phyloP scores from a whole-genome alignment of 306 rosid genomes.

The Malus sylvestris region DNA sequence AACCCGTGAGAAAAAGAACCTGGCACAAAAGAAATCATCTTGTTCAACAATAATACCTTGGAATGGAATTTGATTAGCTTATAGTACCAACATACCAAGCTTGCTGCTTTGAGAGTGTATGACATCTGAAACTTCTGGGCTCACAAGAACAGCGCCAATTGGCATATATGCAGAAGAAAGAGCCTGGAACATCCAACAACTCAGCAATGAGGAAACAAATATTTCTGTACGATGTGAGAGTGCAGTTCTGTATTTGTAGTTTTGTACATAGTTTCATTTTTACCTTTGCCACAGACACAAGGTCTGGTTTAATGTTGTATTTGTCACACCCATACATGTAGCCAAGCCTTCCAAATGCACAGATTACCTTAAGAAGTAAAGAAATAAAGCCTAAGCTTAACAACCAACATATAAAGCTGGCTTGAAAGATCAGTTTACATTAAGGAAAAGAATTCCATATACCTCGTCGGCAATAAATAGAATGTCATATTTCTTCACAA shows the following conservation, averaged over 20 bases:
- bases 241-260: not conserved
- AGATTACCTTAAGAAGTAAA: slow-evolving; percentile 55
- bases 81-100: slow-evolving; percentile 50
- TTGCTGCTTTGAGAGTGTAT: slow-evolving; percentile 76
- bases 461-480: slow-evolving; percentile 97
- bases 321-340: slow-evolving; percentile 84
- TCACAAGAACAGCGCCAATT: slow-evolving; percentile 84
- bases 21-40: slow-evolving; percentile 18
- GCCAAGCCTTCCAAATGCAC: slow-evolving; percentile 96
- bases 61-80: not conserved
- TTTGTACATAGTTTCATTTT: slow-evolving; percentile 3
- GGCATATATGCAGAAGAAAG: slow-evolving; percentile 90
- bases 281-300: slow-evolving; percentile 91
- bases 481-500: slow-evolving; percentile 89
- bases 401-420: slow-evolving; percentile 1
- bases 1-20: slow-evolving; percentile 79
- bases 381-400: slow-evolving; percentile 11
- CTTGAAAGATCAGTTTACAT: not conserved
- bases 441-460: slow-evolving; percentile 10
- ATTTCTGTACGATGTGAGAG: not conserved
- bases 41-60: not conserved
- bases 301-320: slow-evolving; percentile 87
- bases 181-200: slow-evolving; percentile 46
- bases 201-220: not conserved
- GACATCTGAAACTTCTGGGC: slow-evolving; percentile 82